Conservation (phyloP, 73 alveolate genomes). For the Paramecium octaurelia region DNA sequence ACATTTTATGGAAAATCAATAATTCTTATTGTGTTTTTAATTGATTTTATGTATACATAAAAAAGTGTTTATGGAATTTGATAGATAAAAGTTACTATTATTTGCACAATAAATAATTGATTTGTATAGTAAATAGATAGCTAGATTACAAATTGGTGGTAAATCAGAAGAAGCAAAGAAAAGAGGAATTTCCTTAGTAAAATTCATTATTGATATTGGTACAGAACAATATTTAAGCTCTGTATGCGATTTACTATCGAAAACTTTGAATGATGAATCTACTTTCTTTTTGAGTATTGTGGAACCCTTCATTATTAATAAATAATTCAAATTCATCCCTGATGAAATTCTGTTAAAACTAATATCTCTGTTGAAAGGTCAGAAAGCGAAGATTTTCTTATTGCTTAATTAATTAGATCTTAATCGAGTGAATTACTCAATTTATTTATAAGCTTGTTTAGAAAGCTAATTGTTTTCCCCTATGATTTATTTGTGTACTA, state of each 20-base stretch:
- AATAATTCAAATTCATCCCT: neutral
- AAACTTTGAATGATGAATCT: neutral
- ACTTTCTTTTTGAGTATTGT: neutral
- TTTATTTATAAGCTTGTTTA: constrained; percentile 14
- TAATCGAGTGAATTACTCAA: neutral
- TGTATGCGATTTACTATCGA: neutral
- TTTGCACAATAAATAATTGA: neutral
- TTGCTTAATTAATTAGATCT: constrained; percentile 11
- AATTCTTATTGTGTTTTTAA: constrained; percentile 10
- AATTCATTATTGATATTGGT: neutral
- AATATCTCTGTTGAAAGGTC: neutral
- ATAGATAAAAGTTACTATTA: neutral
- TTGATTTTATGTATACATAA: neutral
- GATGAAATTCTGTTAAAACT: neutral
- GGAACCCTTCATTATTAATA: constrained; percentile 34
- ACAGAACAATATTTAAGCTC: neutral
- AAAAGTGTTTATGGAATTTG: constrained; percentile 26
- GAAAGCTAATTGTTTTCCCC: constrained; percentile 21
- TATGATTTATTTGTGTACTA: constrained; percentile 28
- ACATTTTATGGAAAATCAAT: constrained; percentile 2
- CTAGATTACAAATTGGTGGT: neutral
- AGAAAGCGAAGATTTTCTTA: neutral
- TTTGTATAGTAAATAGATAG: neutral
- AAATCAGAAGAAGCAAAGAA: neutral
- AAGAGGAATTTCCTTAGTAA: neutral